Conservation (phyloP, 2,329 filamentous ascomycete species). For the Talaromyces sp. region DNA sequence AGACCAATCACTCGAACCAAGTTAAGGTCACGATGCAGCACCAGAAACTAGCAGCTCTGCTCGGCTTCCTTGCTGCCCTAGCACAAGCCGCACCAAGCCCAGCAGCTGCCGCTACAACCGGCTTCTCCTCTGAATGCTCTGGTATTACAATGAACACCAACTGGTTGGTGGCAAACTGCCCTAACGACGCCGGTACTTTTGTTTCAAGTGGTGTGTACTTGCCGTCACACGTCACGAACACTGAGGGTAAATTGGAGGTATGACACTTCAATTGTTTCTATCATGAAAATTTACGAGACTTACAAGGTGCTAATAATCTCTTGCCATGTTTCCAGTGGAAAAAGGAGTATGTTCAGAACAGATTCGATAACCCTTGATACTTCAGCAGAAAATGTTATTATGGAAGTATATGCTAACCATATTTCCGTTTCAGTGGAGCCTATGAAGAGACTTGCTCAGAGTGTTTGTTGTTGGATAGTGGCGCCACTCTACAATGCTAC, state of each 20-base stretch:
- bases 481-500: slow-evolving; percentile 2
- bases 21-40: not conserved
- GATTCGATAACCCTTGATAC: not conserved
- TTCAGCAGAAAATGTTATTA: not conserved
- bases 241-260: slow-evolving; percentile 15
- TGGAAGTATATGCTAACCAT: not conserved
- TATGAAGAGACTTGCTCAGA: slow-evolving; percentile 5
- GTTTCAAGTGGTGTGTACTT: slow-evolving; percentile 23
- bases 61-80: not conserved
- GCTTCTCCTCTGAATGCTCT: slow-evolving; percentile 20
- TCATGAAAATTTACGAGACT: not conserved
- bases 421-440: slow-evolving; percentile 2
- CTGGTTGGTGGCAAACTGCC: slow-evolving; percentile 22
- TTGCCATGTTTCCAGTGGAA: slow-evolving; percentile 1
- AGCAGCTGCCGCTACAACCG: not conserved
- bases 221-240: slow-evolving; percentile 13
- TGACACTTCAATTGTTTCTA: not conserved
- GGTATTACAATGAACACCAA: slow-evolving; percentile 16
- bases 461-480: not conserved
- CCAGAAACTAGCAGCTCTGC: not conserved
- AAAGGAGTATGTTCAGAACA: not conserved
- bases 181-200: slow-evolving; percentile 6
- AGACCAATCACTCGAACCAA: not conserved
- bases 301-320: not conserved
- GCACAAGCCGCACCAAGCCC: not conserved